Base-by-base conservation (phyloP, 2,329 filamentous ascomycete genomes). In the Monilinia aucupariae region DNA sequence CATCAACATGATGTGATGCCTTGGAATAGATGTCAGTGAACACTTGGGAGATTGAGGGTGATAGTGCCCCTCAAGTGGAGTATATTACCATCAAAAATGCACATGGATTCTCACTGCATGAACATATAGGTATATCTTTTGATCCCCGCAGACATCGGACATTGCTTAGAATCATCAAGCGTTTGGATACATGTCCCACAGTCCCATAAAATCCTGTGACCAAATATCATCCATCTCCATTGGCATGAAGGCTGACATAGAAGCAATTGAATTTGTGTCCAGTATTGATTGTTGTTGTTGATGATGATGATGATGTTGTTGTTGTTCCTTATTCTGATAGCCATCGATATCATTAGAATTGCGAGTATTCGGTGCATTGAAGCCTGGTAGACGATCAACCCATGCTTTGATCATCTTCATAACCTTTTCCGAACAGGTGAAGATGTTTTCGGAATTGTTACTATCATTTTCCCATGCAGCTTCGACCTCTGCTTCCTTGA, bases 181-280 rank as follows among this genome's bases (percentile, higher is more conserved):
- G 13, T 56, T 56, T 27, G 54, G 27, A 56, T 56, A 67, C 22
- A 49, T 48, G 51, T 41, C 45, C 41, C 45, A 63, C 4, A 34
- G 13, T 50, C 59, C 49, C 59, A 59, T 49, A n/a, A 50, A 59
- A 37, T 59, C 55, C 22, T 61, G 59, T 13, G 47, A 53, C 49
- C 59, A 61, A 34, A 41, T 6, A 22, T 53, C 59, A 30, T 43
- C 49, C 45, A 43, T 61, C 25, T 61, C 59, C 25, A 51, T 34
- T 22, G 47, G 45, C 37, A 61, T 41, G 15, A 61, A 59, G 30
- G 45, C 9, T 37, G 55, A 37, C 45, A 48, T 56, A 4, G 41
- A 47, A 20, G 41, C 41, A 8, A 56, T 47, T 12, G 47, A 41
- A 10, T 56, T 27, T 22, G 27, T 34, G 20, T 56, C 41, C 5